Evolutionary conservation across 2,329 filamentous ascomycete genomes (phyloP), one percentile per base, ranked within the genome.

Genomic region (Bipolaris oryzae): DNA sequence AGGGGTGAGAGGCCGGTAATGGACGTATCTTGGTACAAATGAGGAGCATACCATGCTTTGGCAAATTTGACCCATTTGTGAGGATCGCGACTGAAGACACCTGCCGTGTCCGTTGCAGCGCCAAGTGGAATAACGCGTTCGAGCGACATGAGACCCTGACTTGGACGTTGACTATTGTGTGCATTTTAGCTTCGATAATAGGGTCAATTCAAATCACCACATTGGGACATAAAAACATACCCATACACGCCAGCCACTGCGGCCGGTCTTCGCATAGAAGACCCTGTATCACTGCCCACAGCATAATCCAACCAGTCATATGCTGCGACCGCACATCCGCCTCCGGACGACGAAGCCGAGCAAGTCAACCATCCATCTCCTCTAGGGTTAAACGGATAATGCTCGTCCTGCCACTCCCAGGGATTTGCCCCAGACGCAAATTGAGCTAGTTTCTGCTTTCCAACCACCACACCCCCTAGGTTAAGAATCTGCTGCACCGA

Each of bases 361-460:
- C 66, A 68, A 1, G 61, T 68, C 6, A 68, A 52, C 61, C 65
- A 70, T 23, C 68, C 69, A 46, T 72, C 69, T 5, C 69, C 69
- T 42, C 79, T 69, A 0, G 79, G 77, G 55, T 81, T 81, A 61
- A 79, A 80, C 0, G 79, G 80, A 0, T 74, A 67, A 13, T 78
- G 77, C 16, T 67, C 62, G 15, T 70, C 68, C 41, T 68, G 61
- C 66, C 66, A 70, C 20, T 68, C 63, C 66, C 65, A 69, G 4
- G 65, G 68, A 43, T 70, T 67, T 0, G 66, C 67, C 7, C 66
- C 65, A 28, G 60, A 66, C 5, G 78, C 79, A 47, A 85, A 79
- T 58, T 83, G 81, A 1, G 79, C 76, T 2, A 79, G 78, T 60
- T 82, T 84, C 20, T 81, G 82, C 72, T 84, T 85, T 3, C 83